A percentile compares a stretch with the other conserved stretches of the same genome.
Evolutionary conservation across 2,329 filamentous ascomycete genomes (phyloP).

Genomic region (Monilinia aucupariae): DNA sequence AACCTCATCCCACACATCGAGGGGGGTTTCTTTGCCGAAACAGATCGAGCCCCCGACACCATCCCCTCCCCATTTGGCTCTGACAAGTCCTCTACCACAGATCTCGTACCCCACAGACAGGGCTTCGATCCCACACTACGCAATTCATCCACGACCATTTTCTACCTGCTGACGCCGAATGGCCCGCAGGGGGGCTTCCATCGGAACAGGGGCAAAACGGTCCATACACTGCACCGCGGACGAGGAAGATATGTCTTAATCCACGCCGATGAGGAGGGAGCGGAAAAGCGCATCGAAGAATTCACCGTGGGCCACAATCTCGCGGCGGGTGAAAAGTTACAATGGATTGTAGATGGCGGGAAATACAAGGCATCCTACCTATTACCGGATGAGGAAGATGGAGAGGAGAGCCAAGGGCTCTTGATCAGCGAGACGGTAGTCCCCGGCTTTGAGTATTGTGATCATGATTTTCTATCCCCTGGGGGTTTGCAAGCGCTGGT

Average conservation of each 20-base stretch:
- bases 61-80: slow-evolving; percentile 52
- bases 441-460: slow-evolving; percentile 61
- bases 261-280: slow-evolving; percentile 46
- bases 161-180: slow-evolving; percentile 56
- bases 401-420: slow-evolving; percentile 41
- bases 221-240: slow-evolving; percentile 61
- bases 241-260: slow-evolving; percentile 60
- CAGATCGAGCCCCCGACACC: slow-evolving; percentile 47
- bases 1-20: slow-evolving; percentile 52
- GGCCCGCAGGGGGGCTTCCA: slow-evolving; percentile 57
- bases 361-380: slow-evolving; percentile 62
- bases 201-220: slow-evolving; percentile 54
- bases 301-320: slow-evolving; percentile 59
- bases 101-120: slow-evolving; percentile 36
- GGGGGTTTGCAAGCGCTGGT: slow-evolving; percentile 49
- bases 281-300: slow-evolving; percentile 49
- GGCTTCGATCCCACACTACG: slow-evolving; percentile 42
- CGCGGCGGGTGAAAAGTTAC: slow-evolving; percentile 52
- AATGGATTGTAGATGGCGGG: slow-evolving; percentile 65
- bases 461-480: slow-evolving; percentile 59
- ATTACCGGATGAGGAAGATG: slow-evolving; percentile 42
- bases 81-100: slow-evolving; percentile 37
- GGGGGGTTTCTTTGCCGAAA: slow-evolving; percentile 60
- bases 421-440: slow-evolving; percentile 65
- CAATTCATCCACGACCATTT: slow-evolving; percentile 55